Percentiles rank a stretch among this genome's conserved stretches.
Evolutionary conservation across 148 eudicot species (phyloP).

Genomic region (Gaultheria prostrata): DNA sequence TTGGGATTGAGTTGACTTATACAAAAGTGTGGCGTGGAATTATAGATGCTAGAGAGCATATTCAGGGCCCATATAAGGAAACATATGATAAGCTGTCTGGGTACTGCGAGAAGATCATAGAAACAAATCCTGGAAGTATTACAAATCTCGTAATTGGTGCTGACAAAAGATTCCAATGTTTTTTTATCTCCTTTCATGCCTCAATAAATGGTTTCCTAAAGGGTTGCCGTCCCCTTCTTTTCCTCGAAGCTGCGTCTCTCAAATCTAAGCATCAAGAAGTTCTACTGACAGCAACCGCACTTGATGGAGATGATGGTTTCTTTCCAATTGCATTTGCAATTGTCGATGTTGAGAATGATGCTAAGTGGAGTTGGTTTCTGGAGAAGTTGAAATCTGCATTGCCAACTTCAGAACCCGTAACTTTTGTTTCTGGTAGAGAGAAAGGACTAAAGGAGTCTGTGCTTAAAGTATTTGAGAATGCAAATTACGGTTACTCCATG

Average conservation of each 20-base stretch:
- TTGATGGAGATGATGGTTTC: constrained; percentile 52
- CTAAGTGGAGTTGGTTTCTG: constrained; percentile 54
- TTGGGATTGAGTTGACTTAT: constrained; percentile 35
- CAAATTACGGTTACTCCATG: constrained; percentile 48
- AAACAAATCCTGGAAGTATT: constrained; percentile 45
- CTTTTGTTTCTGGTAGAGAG: constrained; percentile 51
- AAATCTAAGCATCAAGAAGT: constrained; percentile 44
- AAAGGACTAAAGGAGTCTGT: constrained; percentile 33
- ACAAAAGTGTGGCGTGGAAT: constrained; percentile 51
- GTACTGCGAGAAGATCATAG: constrained; percentile 38
- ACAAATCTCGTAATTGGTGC: constrained; percentile 28
- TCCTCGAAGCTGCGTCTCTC: constrained; percentile 44
- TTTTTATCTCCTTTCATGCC: constrained; percentile 41
- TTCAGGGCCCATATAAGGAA: constrained; percentile 46
- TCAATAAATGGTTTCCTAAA: constrained; percentile 36
- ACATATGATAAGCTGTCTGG: constrained; percentile 44
- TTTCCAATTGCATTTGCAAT: constrained; percentile 54
- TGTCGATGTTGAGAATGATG: constrained; percentile 40
- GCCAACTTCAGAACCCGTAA: constrained; percentile 34
- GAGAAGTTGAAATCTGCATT: constrained; percentile 41
- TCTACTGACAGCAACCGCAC: constrained; percentile 49
- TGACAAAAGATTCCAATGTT: constrained; percentile 37
- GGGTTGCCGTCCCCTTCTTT: constrained; percentile 53
- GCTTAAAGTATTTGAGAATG: constrained; percentile 38
- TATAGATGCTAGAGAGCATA: constrained; percentile 45